phyloP scores from a whole-genome alignment of 2,329 filamentous ascomycete species.

The Colletotrichum orbiculare region DNA sequence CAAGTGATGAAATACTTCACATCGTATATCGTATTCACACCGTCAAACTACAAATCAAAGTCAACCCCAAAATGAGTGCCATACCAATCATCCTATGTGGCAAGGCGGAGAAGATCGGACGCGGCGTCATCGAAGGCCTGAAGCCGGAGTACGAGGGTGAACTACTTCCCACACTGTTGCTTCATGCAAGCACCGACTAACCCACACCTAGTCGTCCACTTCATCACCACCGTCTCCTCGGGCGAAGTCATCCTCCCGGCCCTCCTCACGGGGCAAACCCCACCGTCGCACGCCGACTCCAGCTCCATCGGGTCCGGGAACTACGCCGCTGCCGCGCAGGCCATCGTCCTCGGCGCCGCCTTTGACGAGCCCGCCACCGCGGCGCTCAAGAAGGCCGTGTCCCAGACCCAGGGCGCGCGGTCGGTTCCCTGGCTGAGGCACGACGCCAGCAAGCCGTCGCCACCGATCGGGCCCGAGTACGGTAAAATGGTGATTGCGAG shows the following conservation, averaged over 20 bases:
- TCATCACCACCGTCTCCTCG: slow-evolving; percentile 29
- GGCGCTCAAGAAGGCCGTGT: slow-evolving; percentile 17
- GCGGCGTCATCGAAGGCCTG: slow-evolving; percentile 39
- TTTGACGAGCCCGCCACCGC: slow-evolving; percentile 28
- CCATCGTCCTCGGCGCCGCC: slow-evolving; percentile 32
- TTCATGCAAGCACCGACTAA: background rate
- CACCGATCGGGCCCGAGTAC: slow-evolving; percentile 43
- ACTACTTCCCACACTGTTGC: background rate
- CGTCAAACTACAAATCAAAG: background rate
- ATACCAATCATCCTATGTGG: slow-evolving; percentile 42
- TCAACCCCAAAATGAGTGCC: background rate
- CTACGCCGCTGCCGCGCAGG: slow-evolving; percentile 25
- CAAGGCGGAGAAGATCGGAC: slow-evolving; percentile 40
- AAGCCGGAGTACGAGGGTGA: slow-evolving; percentile 43
- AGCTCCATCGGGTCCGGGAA: slow-evolving; percentile 36
- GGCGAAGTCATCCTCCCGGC: slow-evolving; percentile 35
- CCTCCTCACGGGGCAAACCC: slow-evolving; percentile 18
- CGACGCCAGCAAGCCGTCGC: slow-evolving; percentile 38
- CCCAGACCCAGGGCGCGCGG: background rate
- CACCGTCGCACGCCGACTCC: slow-evolving; percentile 32
- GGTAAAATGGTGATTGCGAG: slow-evolving; percentile 41
- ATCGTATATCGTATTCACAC: background rate
- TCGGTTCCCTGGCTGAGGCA: slow-evolving; percentile 41
- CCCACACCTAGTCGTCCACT: slow-evolving; percentile 33
- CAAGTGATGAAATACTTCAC: background rate